These are phyloP conservation scores for Parsonsia alboflavescens DNA, from an alignment of 257 asterid genomes.

Conservation along the genomic window DNA sequence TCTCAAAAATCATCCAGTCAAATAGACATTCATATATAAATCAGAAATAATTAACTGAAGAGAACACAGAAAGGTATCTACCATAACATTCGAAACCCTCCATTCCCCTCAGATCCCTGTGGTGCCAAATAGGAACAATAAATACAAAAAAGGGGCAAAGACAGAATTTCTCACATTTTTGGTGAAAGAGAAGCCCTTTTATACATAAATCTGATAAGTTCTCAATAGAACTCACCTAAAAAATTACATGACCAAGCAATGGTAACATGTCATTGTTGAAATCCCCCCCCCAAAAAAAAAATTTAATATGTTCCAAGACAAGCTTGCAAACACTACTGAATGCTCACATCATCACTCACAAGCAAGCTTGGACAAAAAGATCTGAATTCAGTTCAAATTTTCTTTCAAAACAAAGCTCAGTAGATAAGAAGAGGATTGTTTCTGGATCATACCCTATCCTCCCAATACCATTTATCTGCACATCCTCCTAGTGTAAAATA, in stretches of 20 bases:
- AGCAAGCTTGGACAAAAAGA: background rate
- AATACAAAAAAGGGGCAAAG: background rate
- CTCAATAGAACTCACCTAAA: background rate
- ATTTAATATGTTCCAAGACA: background rate
- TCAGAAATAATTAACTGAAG: background rate
- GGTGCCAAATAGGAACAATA: background rate
- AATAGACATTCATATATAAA: conserved; percentile 10
- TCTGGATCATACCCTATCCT: background rate
- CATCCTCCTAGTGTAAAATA: background rate
- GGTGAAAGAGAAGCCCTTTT: background rate
- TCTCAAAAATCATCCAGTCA: conserved; percentile 29
- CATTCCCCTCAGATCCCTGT: background rate
- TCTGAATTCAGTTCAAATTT: background rate
- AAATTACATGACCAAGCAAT: background rate
- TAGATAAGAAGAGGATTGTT: background rate
- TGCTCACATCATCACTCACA: background rate
- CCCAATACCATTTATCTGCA: background rate
- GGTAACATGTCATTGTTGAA: background rate
- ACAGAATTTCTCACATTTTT: background rate
- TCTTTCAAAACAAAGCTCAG: background rate
- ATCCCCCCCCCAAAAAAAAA: background rate
- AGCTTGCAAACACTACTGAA: background rate
- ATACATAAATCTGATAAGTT: background rate
- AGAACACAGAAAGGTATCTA: background rate
- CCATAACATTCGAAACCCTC: background rate